Evolutionary conservation across 352 stramenopile genomes (phyloP).

Genomic region (Phytophthora boehmeriae): DNA sequence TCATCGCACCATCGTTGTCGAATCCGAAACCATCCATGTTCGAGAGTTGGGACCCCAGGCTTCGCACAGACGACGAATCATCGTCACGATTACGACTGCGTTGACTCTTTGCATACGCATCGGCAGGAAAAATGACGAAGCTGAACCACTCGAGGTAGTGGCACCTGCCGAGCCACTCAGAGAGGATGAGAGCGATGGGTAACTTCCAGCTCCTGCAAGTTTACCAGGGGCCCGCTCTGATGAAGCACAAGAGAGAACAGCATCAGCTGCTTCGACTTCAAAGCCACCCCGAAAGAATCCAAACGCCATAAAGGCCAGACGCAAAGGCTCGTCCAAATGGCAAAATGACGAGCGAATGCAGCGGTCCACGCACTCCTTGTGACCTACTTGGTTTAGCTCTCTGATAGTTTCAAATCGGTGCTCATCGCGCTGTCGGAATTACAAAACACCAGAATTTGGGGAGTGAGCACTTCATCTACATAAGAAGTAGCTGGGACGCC

Average conservation of each 20-base stretch:
- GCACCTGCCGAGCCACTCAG: conserved; percentile 19
- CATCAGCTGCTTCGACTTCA: conserved; percentile 67
- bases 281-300: conserved; percentile 85
- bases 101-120: conserved; percentile 52
- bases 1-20: conserved; percentile 84
- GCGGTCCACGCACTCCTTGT: conserved; percentile 81
- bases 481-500: background rate
- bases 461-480: background rate
- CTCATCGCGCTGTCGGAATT: conserved; percentile 51
- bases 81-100: conserved; percentile 47
- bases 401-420: conserved; percentile 76
- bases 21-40: conserved; percentile 76
- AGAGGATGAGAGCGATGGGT: conserved; percentile 36
- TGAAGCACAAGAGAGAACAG: conserved; percentile 65
- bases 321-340: conserved; percentile 70
- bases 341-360: conserved; percentile 86
- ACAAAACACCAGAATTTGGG: conserved; percentile 9
- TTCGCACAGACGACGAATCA: conserved; percentile 57
- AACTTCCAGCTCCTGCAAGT: conserved; percentile 15
- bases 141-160: conserved; percentile 14
- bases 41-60: conserved; percentile 66
- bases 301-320: conserved; percentile 83
- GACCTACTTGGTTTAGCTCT: conserved; percentile 72
- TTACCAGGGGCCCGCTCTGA: conserved; percentile 17
- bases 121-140: conserved; percentile 52